Evolutionary conservation across 2,329 filamentous ascomycete species (phyloP), one percentile per base, ranked within the genome.

Genomic region (Fragosphaeria purpurea): DNA sequence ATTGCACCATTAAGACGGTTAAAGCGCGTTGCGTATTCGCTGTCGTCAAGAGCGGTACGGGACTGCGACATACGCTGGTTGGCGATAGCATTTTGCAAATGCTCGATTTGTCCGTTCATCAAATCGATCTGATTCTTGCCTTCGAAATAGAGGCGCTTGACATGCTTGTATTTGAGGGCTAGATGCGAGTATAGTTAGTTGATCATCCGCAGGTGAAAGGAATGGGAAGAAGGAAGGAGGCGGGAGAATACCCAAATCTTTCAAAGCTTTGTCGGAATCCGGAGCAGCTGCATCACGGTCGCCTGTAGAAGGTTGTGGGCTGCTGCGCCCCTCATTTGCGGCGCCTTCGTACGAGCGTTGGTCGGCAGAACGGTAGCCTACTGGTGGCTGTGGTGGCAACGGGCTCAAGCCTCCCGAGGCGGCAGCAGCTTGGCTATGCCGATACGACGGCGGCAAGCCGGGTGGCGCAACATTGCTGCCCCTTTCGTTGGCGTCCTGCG

Each of bases 131-230:
- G 90, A 12, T 83, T 77, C 63, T 95, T 93, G 62, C 91, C 89
- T 57, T 97, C 93, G 65, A 97, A 97, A 65, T 96, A 98, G 60
- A 96, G 86, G 50, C 89, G 83, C 72, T 98, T 98, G 52, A 98
- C 91, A 64, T 96, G 95, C 66, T 94, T 94, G 66, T 98, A 98
- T 71, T 98, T 98, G 58, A 81, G 82, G 62, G 49, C 57, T 69
- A 62, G 56, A 31, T 37, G 13, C 34, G 37, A 41, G 7, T 48
- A 31, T 43, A 43, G 4, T 7, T 37, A 11, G 35, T 22, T 22
- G 22, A 22, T 22, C 22, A 22, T 22, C 7, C 35, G 11, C 35
- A 37, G 35, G 35, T 37, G 35, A 37, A 37, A 37, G 35, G 35
- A 37, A 11, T 7, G 47, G 55, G 32, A 53, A 33, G 43, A 22